phyloP scores from a whole-genome alignment of 768 basidiomycete genomes.

The Lepiota subincarnata region DNA sequence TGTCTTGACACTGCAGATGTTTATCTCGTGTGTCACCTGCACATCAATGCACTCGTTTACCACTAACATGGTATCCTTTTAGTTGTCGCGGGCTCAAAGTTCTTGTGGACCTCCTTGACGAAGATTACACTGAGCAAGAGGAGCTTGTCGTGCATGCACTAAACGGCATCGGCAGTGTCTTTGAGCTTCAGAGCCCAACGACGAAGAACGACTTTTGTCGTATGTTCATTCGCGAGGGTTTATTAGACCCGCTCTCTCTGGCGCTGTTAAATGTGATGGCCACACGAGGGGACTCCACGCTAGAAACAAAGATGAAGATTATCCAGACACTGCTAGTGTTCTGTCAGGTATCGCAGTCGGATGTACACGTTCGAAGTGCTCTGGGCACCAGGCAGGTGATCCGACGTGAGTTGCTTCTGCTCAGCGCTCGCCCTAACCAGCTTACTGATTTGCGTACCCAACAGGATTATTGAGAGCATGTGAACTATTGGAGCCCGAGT shows the following conservation, averaged over 20 bases:
- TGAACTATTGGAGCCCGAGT: slow-evolving; percentile 81
- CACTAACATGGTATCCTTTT: background rate
- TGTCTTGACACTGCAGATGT: slow-evolving; percentile 94
- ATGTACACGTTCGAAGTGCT: slow-evolving; percentile 89
- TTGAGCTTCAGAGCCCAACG: slow-evolving; percentile 93
- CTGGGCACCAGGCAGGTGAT: slow-evolving; percentile 88
- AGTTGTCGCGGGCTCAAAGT: slow-evolving; percentile 95
- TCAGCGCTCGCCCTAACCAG: background rate
- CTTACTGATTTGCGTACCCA: slow-evolving; percentile 1
- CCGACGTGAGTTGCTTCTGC: slow-evolving; percentile 57
- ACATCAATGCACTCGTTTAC: background rate
- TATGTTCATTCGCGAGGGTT: slow-evolving; percentile 95
- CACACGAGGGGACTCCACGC: slow-evolving; percentile 57
- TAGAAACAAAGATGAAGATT: slow-evolving; percentile 83
- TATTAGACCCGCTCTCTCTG: slow-evolving; percentile 87
- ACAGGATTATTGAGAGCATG: slow-evolving; percentile 85
- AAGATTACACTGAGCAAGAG: slow-evolving; percentile 89
- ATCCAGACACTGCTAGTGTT: slow-evolving; percentile 88
- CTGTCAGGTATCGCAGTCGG: slow-evolving; percentile 94
- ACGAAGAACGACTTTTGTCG: slow-evolving; percentile 98
- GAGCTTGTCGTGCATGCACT: slow-evolving; percentile 91
- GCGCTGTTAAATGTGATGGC: slow-evolving; percentile 88
- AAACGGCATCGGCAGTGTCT: slow-evolving; percentile 92
- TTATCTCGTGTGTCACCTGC: slow-evolving; percentile 80
- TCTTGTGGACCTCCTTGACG: slow-evolving; percentile 93